phyloP scores from a whole-genome alignment of 805 yeast genomes.

The Candida qinlingensis region DNA sequence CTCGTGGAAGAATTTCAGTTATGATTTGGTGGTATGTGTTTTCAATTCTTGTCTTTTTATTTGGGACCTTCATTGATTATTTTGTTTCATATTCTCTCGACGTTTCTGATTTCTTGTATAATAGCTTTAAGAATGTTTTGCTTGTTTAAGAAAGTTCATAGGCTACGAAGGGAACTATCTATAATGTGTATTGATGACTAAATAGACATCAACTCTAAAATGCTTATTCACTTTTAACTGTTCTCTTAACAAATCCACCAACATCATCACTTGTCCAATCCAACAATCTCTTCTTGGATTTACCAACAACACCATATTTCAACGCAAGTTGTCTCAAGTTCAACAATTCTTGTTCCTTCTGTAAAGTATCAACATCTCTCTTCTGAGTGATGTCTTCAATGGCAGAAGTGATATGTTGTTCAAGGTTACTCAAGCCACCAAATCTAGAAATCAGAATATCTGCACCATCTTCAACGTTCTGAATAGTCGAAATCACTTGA shows the following conservation, averaged over 20 bases:
- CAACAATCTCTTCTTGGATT: slow-evolving; percentile 46
- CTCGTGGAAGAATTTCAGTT: slow-evolving; percentile 19
- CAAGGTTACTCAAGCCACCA: slow-evolving; percentile 39
- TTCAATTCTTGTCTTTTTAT: too few relatives aligned
- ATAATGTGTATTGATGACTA: too few relatives aligned
- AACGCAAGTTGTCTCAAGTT: slow-evolving; percentile 42
- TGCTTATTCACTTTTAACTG: not conserved
- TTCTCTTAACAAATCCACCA: slow-evolving; percentile 17
- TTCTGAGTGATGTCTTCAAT: not conserved
- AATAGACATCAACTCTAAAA: not conserved
- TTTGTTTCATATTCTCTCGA: not conserved
- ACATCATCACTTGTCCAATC: slow-evolving; percentile 60
- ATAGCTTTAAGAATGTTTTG: not conserved
- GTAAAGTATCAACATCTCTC: slow-evolving; percentile 10
- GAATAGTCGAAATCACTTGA: slow-evolving; percentile 40
- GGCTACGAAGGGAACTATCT: too few relatives aligned
- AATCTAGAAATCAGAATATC: slow-evolving; percentile 55
- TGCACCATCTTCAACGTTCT: slow-evolving; percentile 51
- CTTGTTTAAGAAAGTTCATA: too few relatives aligned
- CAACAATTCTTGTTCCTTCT: slow-evolving; percentile 28
- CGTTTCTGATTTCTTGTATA: not conserved
- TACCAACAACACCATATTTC: slow-evolving; percentile 37
- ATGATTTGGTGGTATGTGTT: not conserved
- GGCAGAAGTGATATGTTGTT: slow-evolving; percentile 20
- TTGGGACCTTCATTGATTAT: too few relatives aligned